phyloP scores from a whole-genome alignment of 2,329 filamentous ascomycete genomes.

The Zymoseptoria crescenta region DNA sequence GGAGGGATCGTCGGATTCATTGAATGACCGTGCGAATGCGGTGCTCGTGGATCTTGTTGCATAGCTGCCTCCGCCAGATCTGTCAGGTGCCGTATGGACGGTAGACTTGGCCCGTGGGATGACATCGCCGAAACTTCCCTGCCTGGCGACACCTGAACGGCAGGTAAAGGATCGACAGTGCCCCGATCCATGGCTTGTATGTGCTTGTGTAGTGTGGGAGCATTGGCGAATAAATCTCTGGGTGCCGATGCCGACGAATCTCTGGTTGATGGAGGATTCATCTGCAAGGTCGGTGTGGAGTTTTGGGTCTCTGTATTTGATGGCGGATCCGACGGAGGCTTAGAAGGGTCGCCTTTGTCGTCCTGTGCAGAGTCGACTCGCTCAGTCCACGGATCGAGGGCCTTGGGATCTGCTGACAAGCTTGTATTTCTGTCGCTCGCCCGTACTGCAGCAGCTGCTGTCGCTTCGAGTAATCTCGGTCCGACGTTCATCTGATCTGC shows the following conservation, averaged over 20 bases:
- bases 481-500: not conserved
- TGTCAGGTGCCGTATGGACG: constrained; percentile 33
- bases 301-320: not conserved
- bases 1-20: constrained; percentile 24
- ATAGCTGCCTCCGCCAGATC: constrained; percentile 27
- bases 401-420: constrained; percentile 4
- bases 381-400: constrained; percentile 4
- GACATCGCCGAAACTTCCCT: constrained; percentile 5
- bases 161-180: constrained; percentile 19
- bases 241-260: not conserved
- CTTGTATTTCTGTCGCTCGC: constrained; percentile 5
- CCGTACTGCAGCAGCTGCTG: constrained; percentile 13
- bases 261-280: not conserved
- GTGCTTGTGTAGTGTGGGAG: constrained; percentile 19
- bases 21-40: constrained; percentile 23
- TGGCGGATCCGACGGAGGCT: constrained; percentile 6
- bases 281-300: not conserved
- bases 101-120: constrained; percentile 14
- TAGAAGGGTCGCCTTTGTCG: constrained; percentile 10
- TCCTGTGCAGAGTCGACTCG: constrained; percentile 18
- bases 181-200: constrained; percentile 11
- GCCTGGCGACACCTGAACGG: constrained; percentile 21
- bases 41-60: constrained; percentile 16
- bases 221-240: constrained; percentile 15
- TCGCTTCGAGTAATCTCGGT: not conserved